Percentiles rank a stretch among this genome's conserved stretches.
Conservation (phyloP, 495 filamentous ascomycete species). For the Penicillium robsamsonii region DNA sequence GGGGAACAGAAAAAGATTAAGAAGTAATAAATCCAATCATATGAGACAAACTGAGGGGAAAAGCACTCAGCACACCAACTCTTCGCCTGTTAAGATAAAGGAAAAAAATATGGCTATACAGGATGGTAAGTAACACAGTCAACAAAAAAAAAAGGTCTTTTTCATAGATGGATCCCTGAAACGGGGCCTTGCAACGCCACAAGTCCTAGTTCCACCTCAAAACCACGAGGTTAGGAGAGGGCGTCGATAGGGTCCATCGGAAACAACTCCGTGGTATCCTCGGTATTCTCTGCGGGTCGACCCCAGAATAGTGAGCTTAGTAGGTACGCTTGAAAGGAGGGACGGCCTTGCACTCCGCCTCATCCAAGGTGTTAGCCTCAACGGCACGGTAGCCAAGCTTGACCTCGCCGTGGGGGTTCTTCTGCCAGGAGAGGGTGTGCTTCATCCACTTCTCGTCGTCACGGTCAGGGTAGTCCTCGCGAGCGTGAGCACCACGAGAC, state of each 20-base stretch:
- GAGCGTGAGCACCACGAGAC: constrained; percentile 89
- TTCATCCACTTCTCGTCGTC: constrained; percentile 98
- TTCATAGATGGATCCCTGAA: constrained; percentile 35
- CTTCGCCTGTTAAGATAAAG: constrained; percentile 42
- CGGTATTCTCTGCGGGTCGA: constrained; percentile 9
- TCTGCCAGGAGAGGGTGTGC: constrained; percentile 93
- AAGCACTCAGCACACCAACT: constrained; percentile 45
- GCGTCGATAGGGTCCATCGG: constrained; percentile 14
- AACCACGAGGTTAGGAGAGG: constrained; percentile 9
- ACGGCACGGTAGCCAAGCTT: constrained; percentile 78
- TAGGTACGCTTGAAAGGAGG: constrained; percentile 86
- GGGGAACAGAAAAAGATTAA: constrained; percentile 28
- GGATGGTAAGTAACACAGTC: constrained; percentile 42
- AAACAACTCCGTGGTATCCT: constrained; percentile 27
- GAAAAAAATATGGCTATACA: constrained; percentile 48
- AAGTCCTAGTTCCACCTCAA: constrained; percentile 9
- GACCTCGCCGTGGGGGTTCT: constrained; percentile 75
- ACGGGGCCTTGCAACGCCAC: constrained; percentile 16
- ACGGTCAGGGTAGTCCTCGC: constrained; percentile 91
- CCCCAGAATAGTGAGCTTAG: constrained; percentile 39
- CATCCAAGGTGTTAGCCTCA: constrained; percentile 75
- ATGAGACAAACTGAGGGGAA: constrained; percentile 37
- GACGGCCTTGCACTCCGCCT: constrained; percentile 83
- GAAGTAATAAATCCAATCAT: constrained; percentile 34
- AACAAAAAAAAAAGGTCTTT: constrained; percentile 40